Evolutionary conservation across 768 basidiomycete species (phyloP).

Genomic region (Butyriboletus loyo): DNA sequence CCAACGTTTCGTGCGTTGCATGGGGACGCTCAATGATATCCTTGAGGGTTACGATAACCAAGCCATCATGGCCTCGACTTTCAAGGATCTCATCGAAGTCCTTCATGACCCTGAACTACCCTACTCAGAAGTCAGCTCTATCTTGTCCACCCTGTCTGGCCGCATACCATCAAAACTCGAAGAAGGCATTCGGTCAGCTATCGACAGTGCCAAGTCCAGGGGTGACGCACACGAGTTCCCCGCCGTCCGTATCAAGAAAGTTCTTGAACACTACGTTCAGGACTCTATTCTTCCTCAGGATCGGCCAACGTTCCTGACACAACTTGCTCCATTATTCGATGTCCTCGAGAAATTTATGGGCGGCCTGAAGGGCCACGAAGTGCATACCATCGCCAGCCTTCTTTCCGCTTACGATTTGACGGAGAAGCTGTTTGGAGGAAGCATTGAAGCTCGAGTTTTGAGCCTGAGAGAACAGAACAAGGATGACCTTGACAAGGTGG

Average conservation of each 20-base stretch:
- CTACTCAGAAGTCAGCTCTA: constrained; percentile 78
- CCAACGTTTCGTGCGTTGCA: constrained; percentile 74
- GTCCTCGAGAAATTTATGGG: constrained; percentile 75
- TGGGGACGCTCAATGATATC: constrained; percentile 81
- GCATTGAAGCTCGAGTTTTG: constrained; percentile 89
- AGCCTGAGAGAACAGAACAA: constrained; percentile 89
- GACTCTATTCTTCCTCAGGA: constrained; percentile 81
- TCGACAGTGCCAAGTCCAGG: constrained; percentile 75
- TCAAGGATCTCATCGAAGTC: constrained; percentile 83
- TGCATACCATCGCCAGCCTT: constrained; percentile 69
- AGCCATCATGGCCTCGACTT: constrained; percentile 78
- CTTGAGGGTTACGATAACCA: constrained; percentile 97
- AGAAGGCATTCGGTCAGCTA: constrained; percentile 72
- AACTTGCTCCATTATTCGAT: constrained; percentile 67
- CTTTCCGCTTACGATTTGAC: constrained; percentile 79
- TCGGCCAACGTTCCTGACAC: constrained; percentile 70
- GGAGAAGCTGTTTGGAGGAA: constrained; percentile 90
- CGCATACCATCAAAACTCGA: constrained; percentile 93
- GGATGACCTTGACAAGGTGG: constrained; percentile 86
- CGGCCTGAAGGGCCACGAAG: constrained; percentile 87
- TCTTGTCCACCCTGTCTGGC: constrained; percentile 85
- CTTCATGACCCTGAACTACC: constrained; percentile 86
- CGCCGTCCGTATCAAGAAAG: constrained; percentile 77
- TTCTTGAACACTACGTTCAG: constrained; percentile 80
- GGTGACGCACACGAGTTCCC: constrained; percentile 85